These are phyloP conservation scores for Erysimum cheiranthoides DNA, from an alignment of 345 rosid genomes.

Conservation along the genomic window DNA sequence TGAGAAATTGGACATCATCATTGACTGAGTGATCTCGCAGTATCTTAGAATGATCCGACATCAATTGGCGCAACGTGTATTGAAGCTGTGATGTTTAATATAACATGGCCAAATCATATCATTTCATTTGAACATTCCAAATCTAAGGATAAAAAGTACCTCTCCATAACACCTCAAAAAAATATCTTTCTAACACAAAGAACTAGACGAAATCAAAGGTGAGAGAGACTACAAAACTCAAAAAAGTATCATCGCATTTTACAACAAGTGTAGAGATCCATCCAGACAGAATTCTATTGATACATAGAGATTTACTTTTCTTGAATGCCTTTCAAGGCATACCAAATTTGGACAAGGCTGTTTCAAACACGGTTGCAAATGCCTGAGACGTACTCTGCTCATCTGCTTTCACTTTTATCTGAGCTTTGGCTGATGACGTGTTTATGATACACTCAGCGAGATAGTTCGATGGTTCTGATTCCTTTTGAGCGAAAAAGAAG, in stretches of 20 bases:
- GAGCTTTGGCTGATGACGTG: constrained; percentile 76
- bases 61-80: neutral
- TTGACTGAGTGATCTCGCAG: neutral
- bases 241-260: constrained; percentile 22
- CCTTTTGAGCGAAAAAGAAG: constrained; percentile 94
- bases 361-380: constrained; percentile 60
- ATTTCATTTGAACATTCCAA: neutral
- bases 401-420: constrained; percentile 79
- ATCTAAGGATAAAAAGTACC: neutral
- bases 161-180: constrained; percentile 8
- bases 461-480: constrained; percentile 64
- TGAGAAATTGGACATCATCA: neutral
- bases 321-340: constrained; percentile 35
- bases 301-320: constrained; percentile 11
- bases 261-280: constrained; percentile 33
- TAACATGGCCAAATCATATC: neutral
- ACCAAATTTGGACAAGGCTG: constrained; percentile 75
- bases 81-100: neutral
- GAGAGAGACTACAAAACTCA: constrained; percentile 34
- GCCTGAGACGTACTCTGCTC: constrained; percentile 73
- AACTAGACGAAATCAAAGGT: constrained; percentile 4
- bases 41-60: neutral
- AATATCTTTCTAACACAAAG: constrained; percentile 19
- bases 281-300: constrained; percentile 15
- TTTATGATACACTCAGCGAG: constrained; percentile 89